Conservation (phyloP, 2,329 filamentous ascomycete species). For the Paecilomyces variotii region DNA sequence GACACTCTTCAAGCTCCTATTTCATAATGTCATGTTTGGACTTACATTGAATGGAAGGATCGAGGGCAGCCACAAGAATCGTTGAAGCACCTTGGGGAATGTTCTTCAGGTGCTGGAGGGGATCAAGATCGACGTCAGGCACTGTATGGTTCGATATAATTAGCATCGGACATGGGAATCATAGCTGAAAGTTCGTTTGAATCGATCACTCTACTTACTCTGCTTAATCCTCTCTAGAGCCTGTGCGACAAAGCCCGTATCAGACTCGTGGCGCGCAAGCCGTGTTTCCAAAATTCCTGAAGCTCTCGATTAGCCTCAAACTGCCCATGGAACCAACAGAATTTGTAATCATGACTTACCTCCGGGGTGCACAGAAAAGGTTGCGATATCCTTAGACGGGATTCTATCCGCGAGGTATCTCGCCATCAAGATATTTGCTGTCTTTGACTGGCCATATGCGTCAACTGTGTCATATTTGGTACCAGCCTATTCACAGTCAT, state of each 20-base stretch:
- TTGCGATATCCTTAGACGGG: slow-evolving; percentile 18
- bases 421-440: slow-evolving; percentile 32
- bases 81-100: slow-evolving; percentile 35
- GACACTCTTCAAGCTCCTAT: slow-evolving; percentile 8
- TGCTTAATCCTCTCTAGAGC: neutral
- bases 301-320: neutral
- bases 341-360: neutral
- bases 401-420: slow-evolving; percentile 24
- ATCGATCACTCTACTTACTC: neutral
- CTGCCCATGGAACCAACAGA: neutral
- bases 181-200: neutral
- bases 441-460: slow-evolving; percentile 35
- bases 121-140: slow-evolving; percentile 10
- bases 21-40: neutral
- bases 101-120: slow-evolving; percentile 23
- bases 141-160: neutral
- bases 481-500: neutral
- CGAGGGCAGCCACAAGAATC: slow-evolving; percentile 34
- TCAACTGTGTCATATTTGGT: slow-evolving; percentile 12
- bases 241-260: neutral
- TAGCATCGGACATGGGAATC: neutral
- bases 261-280: neutral
- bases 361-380: slow-evolving; percentile 31
- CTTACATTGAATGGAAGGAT: slow-evolving; percentile 26
- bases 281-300: neutral